Evolutionary conservation across 2,329 filamentous ascomycete species (phyloP), one percentile per base, ranked within the genome.

Genomic region (Colletotrichum sp.): DNA sequence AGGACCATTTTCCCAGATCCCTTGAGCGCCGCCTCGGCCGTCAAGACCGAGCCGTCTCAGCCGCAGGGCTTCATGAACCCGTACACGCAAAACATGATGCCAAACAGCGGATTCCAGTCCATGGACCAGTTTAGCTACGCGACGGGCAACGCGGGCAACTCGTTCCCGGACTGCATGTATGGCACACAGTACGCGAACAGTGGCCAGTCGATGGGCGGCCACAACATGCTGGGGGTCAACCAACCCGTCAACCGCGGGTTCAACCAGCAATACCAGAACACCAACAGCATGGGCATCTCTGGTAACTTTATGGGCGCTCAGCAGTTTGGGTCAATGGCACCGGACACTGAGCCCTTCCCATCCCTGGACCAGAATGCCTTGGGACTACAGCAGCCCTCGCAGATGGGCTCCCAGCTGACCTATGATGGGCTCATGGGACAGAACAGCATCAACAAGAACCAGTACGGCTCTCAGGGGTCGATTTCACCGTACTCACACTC

Each of bases 401-500:
- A 73, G 33, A 55, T 73, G 55, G 78, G 76, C 29, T 72, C 73
- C 11, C 78, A 79, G 54, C 77, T 84, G 55, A 71, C 73, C n/a
- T 86, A 84, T 66, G 80, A 81, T 31, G 77, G 77, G 55, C 75
- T 83, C 67, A 76, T 81, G 31, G 79, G 82, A 62, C 78, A 80
- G 36, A 76, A 77, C 36, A 79, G 80, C 64, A 78, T 80, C 27
- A 77, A 78, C 29, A 76, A 79, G 18, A 76, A 83, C 24, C 84
- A 83, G 36, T 87, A 82, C 69, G 82, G 81, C 27, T 82, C 82
- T 21, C 83, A 83, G 43, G 85, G 85, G 8, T 86, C 85, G 3
- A 81, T 82, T 15, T 86, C 86, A 38, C 85, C 86, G 0, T 87
- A 83, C 73, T 77, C 79, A 4, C 84, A 82, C 57, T 87, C 86